A percentile compares a stretch with the other conserved stretches of the same genome.
Conservation (phyloP, 805 yeast genomes). For the Jamesozyma lodderae region DNA sequence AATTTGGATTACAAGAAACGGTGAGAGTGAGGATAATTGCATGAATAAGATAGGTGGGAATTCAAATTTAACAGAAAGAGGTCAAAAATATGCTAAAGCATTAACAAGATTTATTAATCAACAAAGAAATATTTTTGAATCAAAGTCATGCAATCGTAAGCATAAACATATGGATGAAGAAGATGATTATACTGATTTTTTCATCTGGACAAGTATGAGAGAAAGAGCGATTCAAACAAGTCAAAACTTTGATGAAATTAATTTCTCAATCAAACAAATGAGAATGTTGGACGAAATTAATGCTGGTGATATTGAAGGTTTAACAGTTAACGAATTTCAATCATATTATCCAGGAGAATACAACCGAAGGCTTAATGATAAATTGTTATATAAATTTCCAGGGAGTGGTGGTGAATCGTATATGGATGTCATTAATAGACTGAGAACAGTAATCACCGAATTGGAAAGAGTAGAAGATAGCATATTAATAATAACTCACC, state of each 20-base stretch:
- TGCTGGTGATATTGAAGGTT: slow-evolving; percentile 85
- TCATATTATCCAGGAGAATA: slow-evolving; percentile 66
- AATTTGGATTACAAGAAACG: slow-evolving; percentile 92
- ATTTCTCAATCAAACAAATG: slow-evolving; percentile 76
- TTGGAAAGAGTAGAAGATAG: slow-evolving; percentile 87
- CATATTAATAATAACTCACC: slow-evolving; percentile 74
- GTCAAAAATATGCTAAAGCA: slow-evolving; percentile 63
- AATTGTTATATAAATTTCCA: slow-evolving; percentile 82
- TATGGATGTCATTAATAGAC: slow-evolving; percentile 81
- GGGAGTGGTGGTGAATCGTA: slow-evolving; percentile 97
- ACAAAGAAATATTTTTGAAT: slow-evolving; percentile 61
- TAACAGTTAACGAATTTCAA: slow-evolving; percentile 84
- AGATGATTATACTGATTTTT: slow-evolving; percentile 39
- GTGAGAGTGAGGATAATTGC: slow-evolving; percentile 82
- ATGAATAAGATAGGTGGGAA: slow-evolving; percentile 88
- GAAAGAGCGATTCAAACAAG: slow-evolving; percentile 72
- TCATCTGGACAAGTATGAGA: slow-evolving; percentile 90
- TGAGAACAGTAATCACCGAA: slow-evolving; percentile 85
- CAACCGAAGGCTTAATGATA: slow-evolving; percentile 62
- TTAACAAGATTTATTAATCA: slow-evolving; percentile 62
- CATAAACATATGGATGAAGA: slow-evolving; percentile 20
- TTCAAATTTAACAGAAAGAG: slow-evolving; percentile 70
- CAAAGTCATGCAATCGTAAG: slow-evolving; percentile 42
- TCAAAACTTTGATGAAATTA: slow-evolving; percentile 59
- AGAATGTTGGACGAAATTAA: slow-evolving; percentile 89